phyloP scores from a whole-genome alignment of 176 grass and related monocot genomes.

The Luzula sylvatica region DNA sequence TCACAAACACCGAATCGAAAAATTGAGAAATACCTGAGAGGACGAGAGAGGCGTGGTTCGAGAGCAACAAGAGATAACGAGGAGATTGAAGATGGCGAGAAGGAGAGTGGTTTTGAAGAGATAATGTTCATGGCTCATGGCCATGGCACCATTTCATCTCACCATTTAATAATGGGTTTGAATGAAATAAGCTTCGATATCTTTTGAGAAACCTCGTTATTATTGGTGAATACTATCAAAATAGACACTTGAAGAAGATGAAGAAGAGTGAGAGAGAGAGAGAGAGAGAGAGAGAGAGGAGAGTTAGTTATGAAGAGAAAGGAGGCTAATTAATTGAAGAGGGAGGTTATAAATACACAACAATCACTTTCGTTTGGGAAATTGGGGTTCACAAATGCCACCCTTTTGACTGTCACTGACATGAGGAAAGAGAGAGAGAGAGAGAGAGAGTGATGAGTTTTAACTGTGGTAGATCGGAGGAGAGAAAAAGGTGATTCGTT shows the following conservation, averaged over 20 bases:
- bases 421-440: not conserved
- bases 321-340: not conserved
- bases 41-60: slow-evolving; percentile 13
- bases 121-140: slow-evolving; percentile 30
- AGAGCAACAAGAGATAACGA: not conserved
- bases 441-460: not conserved
- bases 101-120: slow-evolving; percentile 12
- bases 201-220: not conserved
- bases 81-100: slow-evolving; percentile 3
- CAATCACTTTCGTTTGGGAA: slow-evolving; percentile 18
- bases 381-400: slow-evolving; percentile 5
- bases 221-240: not conserved
- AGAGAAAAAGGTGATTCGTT: not conserved
- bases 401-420: slow-evolving; percentile 13
- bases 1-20: not conserved
- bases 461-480: not conserved
- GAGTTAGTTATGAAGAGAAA: not conserved
- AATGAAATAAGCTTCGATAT: not conserved
- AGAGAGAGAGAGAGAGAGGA: not conserved
- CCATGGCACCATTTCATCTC: slow-evolving; percentile 6
- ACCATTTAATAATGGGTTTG: not conserved
- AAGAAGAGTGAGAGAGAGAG: not conserved
- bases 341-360: slow-evolving; percentile 7
- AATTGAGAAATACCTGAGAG: slow-evolving; percentile 14
- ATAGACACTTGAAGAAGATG: not conserved